Evolutionary conservation across 108 stramenopile genomes (phyloP).

Genomic region (Fragilariopsis cylindrus): DNA sequence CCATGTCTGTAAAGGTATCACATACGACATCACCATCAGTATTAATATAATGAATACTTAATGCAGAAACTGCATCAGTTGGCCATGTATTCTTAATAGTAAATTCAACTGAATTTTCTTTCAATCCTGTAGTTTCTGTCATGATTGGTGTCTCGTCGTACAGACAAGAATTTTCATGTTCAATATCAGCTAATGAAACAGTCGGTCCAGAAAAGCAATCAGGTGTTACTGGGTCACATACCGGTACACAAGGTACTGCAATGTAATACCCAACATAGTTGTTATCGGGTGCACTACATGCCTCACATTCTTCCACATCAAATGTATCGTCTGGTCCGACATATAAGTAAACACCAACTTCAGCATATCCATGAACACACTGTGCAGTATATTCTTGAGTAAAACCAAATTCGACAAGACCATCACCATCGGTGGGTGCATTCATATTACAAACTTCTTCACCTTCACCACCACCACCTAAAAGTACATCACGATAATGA

Average conservation of each 20-base stretch:
- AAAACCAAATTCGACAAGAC: background rate
- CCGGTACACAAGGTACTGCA: background rate
- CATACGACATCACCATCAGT: background rate
- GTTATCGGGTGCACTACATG: conserved; percentile 2
- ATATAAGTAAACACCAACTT: conserved; percentile 5
- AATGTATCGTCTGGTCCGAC: background rate
- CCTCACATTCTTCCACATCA: background rate
- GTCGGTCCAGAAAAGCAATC: background rate
- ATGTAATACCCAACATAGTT: conserved; percentile 3
- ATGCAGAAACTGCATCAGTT: background rate
- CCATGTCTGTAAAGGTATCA: background rate
- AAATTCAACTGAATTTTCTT: background rate
- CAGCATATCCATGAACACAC: conserved; percentile 10
- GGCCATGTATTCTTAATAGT: background rate
- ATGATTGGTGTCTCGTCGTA: conserved; percentile 10
- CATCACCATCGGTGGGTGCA: background rate
- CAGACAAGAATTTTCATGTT: background rate
- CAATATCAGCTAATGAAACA: conserved; percentile 8
- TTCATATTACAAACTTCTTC: background rate
- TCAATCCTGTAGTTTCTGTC: background rate
- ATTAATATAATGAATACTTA: background rate
- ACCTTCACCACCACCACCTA: too few species aligned
- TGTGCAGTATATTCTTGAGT: background rate
- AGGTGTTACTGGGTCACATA: conserved; percentile 5
- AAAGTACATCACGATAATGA: background rate